A percentile compares a stretch with the other conserved stretches of the same genome.
Conservation (phyloP, 345 rosid genomes). For the Pistacia integerrima region DNA sequence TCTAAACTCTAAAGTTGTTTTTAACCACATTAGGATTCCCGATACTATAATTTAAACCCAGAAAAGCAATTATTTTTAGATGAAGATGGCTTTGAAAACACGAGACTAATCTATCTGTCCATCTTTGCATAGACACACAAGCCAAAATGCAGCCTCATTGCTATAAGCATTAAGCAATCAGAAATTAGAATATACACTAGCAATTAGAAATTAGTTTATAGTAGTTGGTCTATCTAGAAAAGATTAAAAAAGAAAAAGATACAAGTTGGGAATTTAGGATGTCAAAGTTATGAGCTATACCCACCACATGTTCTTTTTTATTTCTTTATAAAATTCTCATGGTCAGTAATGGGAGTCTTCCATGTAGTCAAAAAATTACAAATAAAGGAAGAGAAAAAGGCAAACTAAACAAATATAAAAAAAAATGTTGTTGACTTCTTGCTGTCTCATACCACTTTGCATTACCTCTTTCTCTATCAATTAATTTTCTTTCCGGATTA, state of each 20-base stretch:
- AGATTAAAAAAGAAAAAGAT: conserved; percentile 14
- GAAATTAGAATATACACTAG: too few relatives aligned
- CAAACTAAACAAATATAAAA: conserved; percentile 8
- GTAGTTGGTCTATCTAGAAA: not conserved
- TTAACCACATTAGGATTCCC: too few relatives aligned
- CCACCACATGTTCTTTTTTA: conserved; percentile 23
- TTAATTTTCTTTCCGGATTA: not conserved
- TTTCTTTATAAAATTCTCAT: conserved; percentile 13
- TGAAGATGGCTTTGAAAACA: too few relatives aligned
- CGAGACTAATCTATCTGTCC: too few relatives aligned
- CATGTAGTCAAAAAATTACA: conserved; percentile 29
- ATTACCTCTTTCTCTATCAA: not conserved
- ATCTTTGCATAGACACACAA: too few relatives aligned
- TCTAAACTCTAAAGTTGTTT: too few relatives aligned
- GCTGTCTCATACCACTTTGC: too few relatives aligned
- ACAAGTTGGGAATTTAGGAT: conserved; percentile 43
- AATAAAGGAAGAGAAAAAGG: not conserved
- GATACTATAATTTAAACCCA: too few relatives aligned
- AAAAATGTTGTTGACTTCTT: not conserved
- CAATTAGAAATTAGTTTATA: too few relatives aligned
- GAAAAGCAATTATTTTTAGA: too few relatives aligned
- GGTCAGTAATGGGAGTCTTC: conserved; percentile 21
- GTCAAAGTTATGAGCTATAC: conserved; percentile 35
- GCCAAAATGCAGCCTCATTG: too few relatives aligned
- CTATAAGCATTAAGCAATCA: too few relatives aligned